Conservation (phyloP, 2,329 filamentous ascomycete genomes). For the Sarocladiaceae sp. region DNA sequence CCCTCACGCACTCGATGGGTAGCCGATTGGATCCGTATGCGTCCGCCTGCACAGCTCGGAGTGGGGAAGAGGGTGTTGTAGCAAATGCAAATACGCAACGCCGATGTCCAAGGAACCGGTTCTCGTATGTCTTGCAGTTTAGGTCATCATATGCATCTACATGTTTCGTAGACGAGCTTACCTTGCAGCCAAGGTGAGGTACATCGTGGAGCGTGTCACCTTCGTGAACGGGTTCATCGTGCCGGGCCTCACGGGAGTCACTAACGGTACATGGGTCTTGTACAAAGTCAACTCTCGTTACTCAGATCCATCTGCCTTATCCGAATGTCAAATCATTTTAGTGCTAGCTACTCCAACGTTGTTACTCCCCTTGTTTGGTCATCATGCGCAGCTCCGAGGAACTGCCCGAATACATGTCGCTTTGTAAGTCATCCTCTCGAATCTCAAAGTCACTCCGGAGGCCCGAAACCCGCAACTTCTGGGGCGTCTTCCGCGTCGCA, state of each 20-base stretch:
- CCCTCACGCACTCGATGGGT: background rate
- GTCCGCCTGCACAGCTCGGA: background rate
- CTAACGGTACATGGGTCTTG: background rate
- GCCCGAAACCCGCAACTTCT: background rate
- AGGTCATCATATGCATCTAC: slow-evolving; percentile 1
- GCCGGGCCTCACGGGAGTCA: background rate
- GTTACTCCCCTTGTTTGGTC: no score
- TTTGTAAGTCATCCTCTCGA: no score
- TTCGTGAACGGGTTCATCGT: background rate
- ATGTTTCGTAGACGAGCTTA: no score
- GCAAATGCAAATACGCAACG: background rate
- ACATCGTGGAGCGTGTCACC: no score
- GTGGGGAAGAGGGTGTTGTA: background rate
- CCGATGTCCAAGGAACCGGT: slow-evolving; percentile 8
- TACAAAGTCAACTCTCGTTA: no score
- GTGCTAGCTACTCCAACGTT: no score
- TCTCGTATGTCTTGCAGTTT: slow-evolving; percentile 3
- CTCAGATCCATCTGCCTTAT: no score
- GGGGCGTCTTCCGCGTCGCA: slow-evolving; percentile 1
- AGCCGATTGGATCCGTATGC: background rate
- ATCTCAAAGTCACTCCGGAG: no score
- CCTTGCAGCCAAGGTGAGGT: no score
- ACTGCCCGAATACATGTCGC: no score
- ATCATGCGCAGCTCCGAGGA: no score
- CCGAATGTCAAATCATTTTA: no score